Conservation (phyloP, 164 flowering plant species). For the Taxillus chinensis region DNA sequence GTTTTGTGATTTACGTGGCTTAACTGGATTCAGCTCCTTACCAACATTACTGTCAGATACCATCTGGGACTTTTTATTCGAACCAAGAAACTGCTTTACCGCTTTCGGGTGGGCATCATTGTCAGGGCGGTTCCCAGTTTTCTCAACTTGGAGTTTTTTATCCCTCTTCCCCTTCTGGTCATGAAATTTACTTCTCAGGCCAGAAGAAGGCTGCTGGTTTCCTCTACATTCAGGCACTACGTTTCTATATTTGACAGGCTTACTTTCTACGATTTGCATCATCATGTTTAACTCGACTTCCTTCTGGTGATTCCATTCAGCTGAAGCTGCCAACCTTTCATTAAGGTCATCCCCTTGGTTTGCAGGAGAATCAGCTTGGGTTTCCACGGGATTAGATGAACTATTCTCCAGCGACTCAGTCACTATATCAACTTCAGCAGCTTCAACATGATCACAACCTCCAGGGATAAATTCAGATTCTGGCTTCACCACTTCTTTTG, state of each 20-base stretch:
- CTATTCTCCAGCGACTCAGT: constrained; percentile 14
- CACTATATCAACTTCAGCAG: constrained; percentile 17
- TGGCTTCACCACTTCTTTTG: constrained; percentile 16
- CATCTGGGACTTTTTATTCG: constrained; percentile 45
- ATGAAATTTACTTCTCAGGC: constrained; percentile 43
- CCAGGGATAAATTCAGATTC: constrained; percentile 16
- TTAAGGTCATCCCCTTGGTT: constrained; percentile 14
- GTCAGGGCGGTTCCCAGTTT: constrained; percentile 43
- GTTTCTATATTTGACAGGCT: constrained; percentile 26
- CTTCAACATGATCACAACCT: constrained; percentile 12
- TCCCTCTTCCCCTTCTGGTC: constrained; percentile 65
- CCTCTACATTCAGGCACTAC: constrained; percentile 15
- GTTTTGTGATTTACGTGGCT: constrained; percentile 26
- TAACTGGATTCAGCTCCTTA: constrained; percentile 24
- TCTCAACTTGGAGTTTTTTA: constrained; percentile 50
- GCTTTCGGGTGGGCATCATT: constrained; percentile 47
- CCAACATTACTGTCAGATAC: constrained; percentile 17
- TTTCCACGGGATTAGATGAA: constrained; percentile 6
- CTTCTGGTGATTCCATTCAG: constrained; percentile 68
- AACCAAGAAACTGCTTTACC: constrained; percentile 34
- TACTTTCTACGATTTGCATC: constrained; percentile 47
- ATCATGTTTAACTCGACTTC: constrained; percentile 74
- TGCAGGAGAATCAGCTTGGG: constrained; percentile 13
- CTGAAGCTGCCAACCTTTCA: constrained; percentile 29
- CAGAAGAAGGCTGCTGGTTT: constrained; percentile 26